Conservation (phyloP, 1,139 yeast genomes). For the Arxiozyma telluris region DNA sequence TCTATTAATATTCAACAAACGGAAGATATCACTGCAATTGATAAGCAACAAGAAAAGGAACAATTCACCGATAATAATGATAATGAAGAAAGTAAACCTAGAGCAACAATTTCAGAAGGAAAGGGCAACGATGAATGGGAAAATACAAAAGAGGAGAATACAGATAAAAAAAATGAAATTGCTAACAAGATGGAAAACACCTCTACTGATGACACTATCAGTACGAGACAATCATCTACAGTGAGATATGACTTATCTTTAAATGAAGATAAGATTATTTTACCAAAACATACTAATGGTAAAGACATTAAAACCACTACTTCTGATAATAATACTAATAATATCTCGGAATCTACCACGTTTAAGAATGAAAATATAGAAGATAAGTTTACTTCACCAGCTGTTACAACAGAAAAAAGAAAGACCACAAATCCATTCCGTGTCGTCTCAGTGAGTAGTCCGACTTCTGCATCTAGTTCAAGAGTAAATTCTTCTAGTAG, state of each 20-base stretch:
- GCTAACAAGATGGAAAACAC: not conserved
- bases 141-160: not conserved
- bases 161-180: not conserved
- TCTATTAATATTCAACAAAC: too few species aligned
- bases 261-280: constrained; percentile 6
- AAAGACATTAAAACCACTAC: not conserved
- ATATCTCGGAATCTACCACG: not conserved
- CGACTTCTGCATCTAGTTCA: constrained; percentile 7
- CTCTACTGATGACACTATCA: not conserved
- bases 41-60: not conserved
- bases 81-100: constrained; percentile 2
- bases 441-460: constrained; percentile 25
- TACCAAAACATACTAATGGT: constrained; percentile 8
- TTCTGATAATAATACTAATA: not conserved
- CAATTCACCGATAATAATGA: not conserved
- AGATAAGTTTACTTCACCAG: not conserved
- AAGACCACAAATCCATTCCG: constrained; percentile 27
- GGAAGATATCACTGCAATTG: not conserved
- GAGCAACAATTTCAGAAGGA: not conserved
- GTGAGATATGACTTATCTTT: not conserved
- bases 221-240: not conserved
- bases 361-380: not conserved
- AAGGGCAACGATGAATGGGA: constrained; percentile 6
- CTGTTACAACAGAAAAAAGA: not conserved
- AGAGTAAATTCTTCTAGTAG: constrained; percentile 8